phyloP scores from a whole-genome alignment of 805 yeast genomes.

The Pichia exigua region DNA sequence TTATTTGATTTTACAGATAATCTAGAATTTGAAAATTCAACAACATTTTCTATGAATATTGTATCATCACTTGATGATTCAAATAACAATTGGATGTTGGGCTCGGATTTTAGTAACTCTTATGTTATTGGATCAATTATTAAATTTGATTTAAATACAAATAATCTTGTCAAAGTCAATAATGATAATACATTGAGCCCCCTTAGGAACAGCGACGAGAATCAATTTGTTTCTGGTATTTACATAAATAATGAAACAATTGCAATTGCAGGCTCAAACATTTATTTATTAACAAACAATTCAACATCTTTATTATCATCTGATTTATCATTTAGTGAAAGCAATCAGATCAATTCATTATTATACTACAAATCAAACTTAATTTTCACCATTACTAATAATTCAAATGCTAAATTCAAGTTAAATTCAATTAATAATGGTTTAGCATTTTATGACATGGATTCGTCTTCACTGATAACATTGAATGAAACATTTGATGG shows the following conservation, averaged over 20 bases:
- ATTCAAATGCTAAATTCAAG: not conserved
- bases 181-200: slow-evolving; percentile 1
- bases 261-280: slow-evolving; percentile 49
- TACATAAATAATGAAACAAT: slow-evolving; percentile 43
- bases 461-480: slow-evolving; percentile 32
- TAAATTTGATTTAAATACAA: slow-evolving; percentile 14
- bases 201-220: not conserved
- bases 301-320: not conserved
- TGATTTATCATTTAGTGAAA: slow-evolving; percentile 16
- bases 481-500: slow-evolving; percentile 32
- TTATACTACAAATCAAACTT: slow-evolving; percentile 33
- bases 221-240: slow-evolving; percentile 24
- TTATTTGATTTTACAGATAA: slow-evolving; percentile 37
- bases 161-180: slow-evolving; percentile 13
- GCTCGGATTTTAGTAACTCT: not conserved
- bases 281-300: slow-evolving; percentile 7
- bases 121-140: slow-evolving; percentile 17
- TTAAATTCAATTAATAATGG: slow-evolving; percentile 25
- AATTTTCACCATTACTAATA: slow-evolving; percentile 39
- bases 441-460: slow-evolving; percentile 45
- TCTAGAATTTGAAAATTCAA: slow-evolving; percentile 29
- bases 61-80: slow-evolving; percentile 18
- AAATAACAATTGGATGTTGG: not conserved
- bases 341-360: slow-evolving; percentile 20
- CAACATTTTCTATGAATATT: slow-evolving; percentile 26